Evolutionary conservation across 305 asterid genomes (phyloP).

Genomic region (Rubia tinctorum): DNA sequence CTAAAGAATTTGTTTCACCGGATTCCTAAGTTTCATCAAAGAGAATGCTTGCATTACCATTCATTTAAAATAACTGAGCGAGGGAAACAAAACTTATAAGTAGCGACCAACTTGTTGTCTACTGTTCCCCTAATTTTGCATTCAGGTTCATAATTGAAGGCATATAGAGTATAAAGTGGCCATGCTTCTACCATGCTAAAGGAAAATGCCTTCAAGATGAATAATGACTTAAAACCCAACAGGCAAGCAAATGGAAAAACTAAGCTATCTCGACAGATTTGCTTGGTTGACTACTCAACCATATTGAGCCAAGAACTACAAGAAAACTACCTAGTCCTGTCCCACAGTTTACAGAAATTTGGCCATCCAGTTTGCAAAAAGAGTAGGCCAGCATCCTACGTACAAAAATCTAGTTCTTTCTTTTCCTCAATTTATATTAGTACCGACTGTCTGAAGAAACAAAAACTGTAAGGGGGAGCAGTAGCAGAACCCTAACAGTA

Average conservation of each 20-base stretch:
- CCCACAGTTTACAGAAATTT: background rate
- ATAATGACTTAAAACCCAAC: background rate
- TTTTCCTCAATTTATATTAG: background rate
- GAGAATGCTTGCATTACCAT: background rate
- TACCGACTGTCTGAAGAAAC: background rate
- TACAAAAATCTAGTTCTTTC: background rate
- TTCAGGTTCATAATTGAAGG: background rate
- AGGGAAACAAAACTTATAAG: background rate
- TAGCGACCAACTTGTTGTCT: background rate
- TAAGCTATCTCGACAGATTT: background rate
- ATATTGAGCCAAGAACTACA: background rate
- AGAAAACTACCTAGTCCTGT: background rate
- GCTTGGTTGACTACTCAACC: background rate
- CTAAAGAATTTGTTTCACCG: constrained; percentile 29
- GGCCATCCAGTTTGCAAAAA: background rate
- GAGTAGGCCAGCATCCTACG: background rate
- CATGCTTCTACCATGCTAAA: background rate
- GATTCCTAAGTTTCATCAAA: constrained; percentile 34
- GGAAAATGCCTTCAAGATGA: background rate
- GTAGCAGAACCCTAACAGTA: background rate
- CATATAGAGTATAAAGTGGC: background rate
- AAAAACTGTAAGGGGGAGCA: background rate
- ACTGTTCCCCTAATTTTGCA: background rate
- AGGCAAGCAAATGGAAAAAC: background rate
- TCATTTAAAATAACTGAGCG: background rate